Conservation (phyloP, 306 rosid species). For the Ammopiptanthus mongolicus region DNA sequence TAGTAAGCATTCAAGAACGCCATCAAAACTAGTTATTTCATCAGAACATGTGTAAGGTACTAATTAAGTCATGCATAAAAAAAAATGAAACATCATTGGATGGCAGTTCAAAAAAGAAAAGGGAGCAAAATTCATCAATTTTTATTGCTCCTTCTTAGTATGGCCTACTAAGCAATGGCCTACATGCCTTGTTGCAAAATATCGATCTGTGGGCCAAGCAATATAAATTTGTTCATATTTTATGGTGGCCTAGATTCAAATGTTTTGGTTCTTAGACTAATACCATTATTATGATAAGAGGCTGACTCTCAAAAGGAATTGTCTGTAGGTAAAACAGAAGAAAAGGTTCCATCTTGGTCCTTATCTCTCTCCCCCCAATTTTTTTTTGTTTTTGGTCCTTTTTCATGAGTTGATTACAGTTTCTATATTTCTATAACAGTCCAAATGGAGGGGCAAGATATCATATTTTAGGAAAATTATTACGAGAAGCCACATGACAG, state of each 20-base stretch:
- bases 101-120: not conserved
- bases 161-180: not conserved
- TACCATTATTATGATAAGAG: not conserved
- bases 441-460: not conserved
- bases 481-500: not conserved
- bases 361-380: not conserved
- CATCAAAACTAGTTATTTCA: not conserved
- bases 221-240: not conserved
- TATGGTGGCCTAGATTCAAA: not conserved
- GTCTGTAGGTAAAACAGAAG: not conserved
- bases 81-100: not conserved
- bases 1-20: not conserved
- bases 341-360: not conserved
- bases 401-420: not conserved
- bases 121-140: not conserved
- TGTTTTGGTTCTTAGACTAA: not conserved
- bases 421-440: not conserved
- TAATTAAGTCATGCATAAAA: not conserved
- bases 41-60: not conserved
- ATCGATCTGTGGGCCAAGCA: not conserved
- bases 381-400: not conserved
- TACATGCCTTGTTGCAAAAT: not conserved
- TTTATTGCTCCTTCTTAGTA: not conserved
- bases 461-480: not conserved
- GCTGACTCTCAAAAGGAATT: not conserved